Base-by-base conservation (phyloP, 2,329 filamentous ascomycete genomes). In the Monascus ruber region DNA sequence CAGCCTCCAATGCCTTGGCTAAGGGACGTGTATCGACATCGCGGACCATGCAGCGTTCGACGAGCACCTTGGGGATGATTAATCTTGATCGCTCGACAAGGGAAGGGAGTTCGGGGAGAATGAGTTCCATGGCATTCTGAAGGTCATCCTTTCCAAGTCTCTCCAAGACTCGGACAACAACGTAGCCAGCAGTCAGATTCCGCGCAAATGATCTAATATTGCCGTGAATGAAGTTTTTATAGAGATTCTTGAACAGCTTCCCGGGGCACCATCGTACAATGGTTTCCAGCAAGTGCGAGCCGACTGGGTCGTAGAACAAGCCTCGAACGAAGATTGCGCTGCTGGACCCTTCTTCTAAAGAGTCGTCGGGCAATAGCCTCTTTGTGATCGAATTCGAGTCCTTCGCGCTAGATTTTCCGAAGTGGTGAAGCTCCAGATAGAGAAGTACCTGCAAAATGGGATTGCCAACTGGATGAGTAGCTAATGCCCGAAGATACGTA, bases 371-470 rank as follows among this genome's bases (percentile, higher is more conserved):
- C 1, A 95, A 70, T 1, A 98, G 74, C 45, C 78, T 79, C 42
- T 77, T 79, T 7, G 94, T 73, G 7, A 96, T 76, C 0, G 83
- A 77, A 33, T 73, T 76, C 5, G 75, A 66, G 45, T 83, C 75
- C 47, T 77, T 78, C 4, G 71, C 74, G 45, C 77, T 77, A 39
- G 74, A 70, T 48, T 85, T 83, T 37, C 76, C 77, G 47, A 83
- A 82, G 42, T 83, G 70, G 0, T 79, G 74, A 35, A 96, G 75
- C 54, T 98, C 91, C 10, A 98, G 70, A 55, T 88, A 85, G 3
- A 98, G 69, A 26, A 98, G 70, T 1, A 96, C 73, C 58, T 96
- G 91, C n/a, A 98, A 71, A 1, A 87, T 83, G 0, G 91, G 91
- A 53, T 94, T 95, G 35, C 87, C 91, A 1, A 89, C 84, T 4